Conservation (phyloP, 768 basidiomycete genomes). For the Serpula lacrymans region DNA sequence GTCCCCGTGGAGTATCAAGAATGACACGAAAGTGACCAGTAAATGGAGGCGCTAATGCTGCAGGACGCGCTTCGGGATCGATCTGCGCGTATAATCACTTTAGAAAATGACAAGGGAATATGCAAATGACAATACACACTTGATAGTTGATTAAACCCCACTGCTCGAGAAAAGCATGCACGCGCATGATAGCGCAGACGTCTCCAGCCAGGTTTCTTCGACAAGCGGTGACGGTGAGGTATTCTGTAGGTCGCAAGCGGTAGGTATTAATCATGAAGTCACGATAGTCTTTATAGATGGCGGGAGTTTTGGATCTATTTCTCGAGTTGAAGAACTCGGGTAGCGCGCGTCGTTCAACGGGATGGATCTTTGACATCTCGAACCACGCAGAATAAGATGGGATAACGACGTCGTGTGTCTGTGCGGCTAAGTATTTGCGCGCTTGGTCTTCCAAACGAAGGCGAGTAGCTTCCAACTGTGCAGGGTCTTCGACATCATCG, state of each 20-base stretch:
- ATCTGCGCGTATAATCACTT: constrained; percentile 51
- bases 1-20: constrained; percentile 92
- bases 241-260: constrained; percentile 88
- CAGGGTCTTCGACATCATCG: constrained; percentile 81
- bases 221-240: constrained; percentile 96
- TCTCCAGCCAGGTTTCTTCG: constrained; percentile 95
- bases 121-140: constrained; percentile 41
- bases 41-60: constrained; percentile 92
- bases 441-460: constrained; percentile 81
- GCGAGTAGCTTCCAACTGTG: constrained; percentile 77
- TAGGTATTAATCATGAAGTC: constrained; percentile 99
- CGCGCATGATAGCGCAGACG: constrained; percentile 97
- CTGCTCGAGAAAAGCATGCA: constrained; percentile 97
- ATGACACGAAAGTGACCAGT: constrained; percentile 99
- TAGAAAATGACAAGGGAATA: constrained; percentile 2
- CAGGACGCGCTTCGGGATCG: constrained; percentile 94
- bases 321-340: constrained; percentile 98
- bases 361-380: constrained; percentile 89
- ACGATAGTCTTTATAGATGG: constrained; percentile 98
- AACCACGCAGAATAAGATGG: constrained; percentile 99
- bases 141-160: constrained; percentile 99
- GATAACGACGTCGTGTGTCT: constrained; percentile 95
- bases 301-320: constrained; percentile 92
- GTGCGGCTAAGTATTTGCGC: constrained; percentile 91
- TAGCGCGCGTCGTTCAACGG: constrained; percentile 86